Conservation (phyloP, 805 yeast genomes). For the Priceomyces castillae region DNA sequence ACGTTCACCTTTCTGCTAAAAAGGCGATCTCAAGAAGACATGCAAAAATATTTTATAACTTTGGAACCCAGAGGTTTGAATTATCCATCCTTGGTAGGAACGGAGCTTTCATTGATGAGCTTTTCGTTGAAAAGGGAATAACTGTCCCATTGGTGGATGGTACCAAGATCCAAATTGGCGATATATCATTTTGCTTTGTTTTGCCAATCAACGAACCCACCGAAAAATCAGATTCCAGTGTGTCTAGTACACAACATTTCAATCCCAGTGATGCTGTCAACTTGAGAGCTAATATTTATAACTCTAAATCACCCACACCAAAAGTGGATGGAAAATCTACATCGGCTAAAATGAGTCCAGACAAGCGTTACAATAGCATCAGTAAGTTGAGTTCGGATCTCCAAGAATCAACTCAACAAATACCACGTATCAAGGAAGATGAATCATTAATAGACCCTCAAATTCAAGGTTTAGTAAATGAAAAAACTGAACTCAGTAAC, state of each 20-base stretch:
- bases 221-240: slow-evolving; percentile 24
- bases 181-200: slow-evolving; percentile 82
- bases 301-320: slow-evolving; percentile 12
- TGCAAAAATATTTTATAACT: slow-evolving; percentile 94
- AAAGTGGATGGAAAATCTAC: slow-evolving; percentile 2
- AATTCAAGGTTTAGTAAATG: slow-evolving; percentile 28
- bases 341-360: slow-evolving; percentile 5
- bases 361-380: background rate
- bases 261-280: slow-evolving; percentile 65
- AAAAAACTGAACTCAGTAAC: slow-evolving; percentile 15
- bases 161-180: slow-evolving; percentile 88
- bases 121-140: slow-evolving; percentile 83
- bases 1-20: slow-evolving; percentile 87
- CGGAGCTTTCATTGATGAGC: slow-evolving; percentile 94
- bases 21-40: slow-evolving; percentile 93
- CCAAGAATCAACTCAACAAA: slow-evolving; percentile 25
- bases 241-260: slow-evolving; percentile 33
- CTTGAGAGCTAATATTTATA: slow-evolving; percentile 49
- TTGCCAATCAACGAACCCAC: slow-evolving; percentile 64
- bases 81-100: slow-evolving; percentile 88
- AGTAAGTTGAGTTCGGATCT: slow-evolving; percentile 1
- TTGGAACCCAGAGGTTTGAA: slow-evolving; percentile 94
- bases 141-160: slow-evolving; percentile 85
- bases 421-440: slow-evolving; percentile 34
- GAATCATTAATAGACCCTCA: slow-evolving; percentile 30